Base-by-base conservation (phyloP, 495 filamentous ascomycete species). In the Xylaria sp. region DNA sequence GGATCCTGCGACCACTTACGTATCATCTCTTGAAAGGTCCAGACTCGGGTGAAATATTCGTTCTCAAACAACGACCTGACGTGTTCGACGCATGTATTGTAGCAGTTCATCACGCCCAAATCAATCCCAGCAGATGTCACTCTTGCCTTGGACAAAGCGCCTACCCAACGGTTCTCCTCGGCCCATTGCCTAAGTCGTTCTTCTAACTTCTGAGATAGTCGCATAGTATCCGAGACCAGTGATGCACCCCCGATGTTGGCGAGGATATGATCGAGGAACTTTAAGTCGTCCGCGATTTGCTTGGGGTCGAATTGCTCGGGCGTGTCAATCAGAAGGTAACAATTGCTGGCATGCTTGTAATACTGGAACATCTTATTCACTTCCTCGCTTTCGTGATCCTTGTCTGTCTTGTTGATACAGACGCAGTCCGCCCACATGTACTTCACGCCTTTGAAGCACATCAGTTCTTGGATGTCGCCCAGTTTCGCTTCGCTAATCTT, bases 21-120 rank as follows among this genome's bases (percentile, higher is more conserved):
- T 17, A 78, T 26, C 72, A 78, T 78, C 53, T 76, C 76, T 57
- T 78, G 76, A 24, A 78, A 76, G 14, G 71, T 78, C 74, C 75
- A 77, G 15, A 77, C 71, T 24, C 71, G 33, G 12, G 70, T 50
- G 64, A 78, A 78, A 61, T 77, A 78, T n/a, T 66, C 19, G 40
- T 77, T 77, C 31, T 72, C 67, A 61, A 77, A 77, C 21, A 77
- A 68, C 17, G 66, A 65, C 37, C 26, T 67, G 19, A 78, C 66
- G 14, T 64, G 75, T 14, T 57, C 70, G 61, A 75, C 61, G 58
- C 68, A 73, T 14, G 72, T 76, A 9, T 74, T 68, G 53, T 72
- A 78, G 64, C 72, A 74, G 64, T 78, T 78, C 26, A 78, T 48
- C 53, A 78, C 67, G 3, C 76, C 74, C 67, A 71, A 43, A n/a